Evolutionary conservation across 306 rosid genomes (phyloP).

Genomic region (Carpinus fangiana): DNA sequence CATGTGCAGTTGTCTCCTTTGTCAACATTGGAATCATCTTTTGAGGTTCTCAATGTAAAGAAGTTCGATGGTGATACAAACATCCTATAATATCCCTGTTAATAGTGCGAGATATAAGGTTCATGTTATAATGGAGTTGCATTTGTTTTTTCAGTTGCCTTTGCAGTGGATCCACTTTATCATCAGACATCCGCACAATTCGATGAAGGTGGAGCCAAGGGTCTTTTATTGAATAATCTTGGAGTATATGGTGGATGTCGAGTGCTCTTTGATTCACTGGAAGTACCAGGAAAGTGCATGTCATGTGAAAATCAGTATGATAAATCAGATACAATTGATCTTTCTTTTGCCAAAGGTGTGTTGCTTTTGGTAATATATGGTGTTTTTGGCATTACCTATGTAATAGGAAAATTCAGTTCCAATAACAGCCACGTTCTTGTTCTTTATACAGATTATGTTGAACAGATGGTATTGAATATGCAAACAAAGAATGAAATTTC

Average conservation of each 20-base stretch:
- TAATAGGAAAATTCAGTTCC: conserved; percentile 20
- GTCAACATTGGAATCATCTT: conserved; percentile 88
- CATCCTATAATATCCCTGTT: conserved; percentile 26
- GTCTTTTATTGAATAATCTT: conserved; percentile 89
- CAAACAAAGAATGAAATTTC: conserved; percentile 77
- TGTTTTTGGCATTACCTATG: conserved; percentile 28
- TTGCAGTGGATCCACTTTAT: conserved; percentile 93
- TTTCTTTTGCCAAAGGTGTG: conserved; percentile 86
- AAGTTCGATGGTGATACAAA: conserved; percentile 83
- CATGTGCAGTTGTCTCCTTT: conserved; percentile 81
- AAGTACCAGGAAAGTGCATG: conserved; percentile 72
- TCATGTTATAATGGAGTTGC: conserved; percentile 33
- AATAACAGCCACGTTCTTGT: conserved; percentile 10
- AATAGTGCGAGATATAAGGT: conserved; percentile 26
- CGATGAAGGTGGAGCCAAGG: conserved; percentile 99
- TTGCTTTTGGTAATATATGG: conserved; percentile 27
- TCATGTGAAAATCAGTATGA: conserved; percentile 49
- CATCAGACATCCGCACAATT: conserved; percentile 94
- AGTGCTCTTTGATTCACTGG: conserved; percentile 86
- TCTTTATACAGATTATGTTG: conserved; percentile 58
- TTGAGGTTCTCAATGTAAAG: conserved; percentile 85
- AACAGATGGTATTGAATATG: conserved; percentile 71
- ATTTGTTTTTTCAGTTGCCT: conserved; percentile 70
- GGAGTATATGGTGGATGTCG: conserved; percentile 85
- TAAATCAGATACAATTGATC: conserved; percentile 65